Percentiles rank a stretch among this genome's conserved stretches.
Conservation (phyloP, 2,329 filamentous ascomycete genomes). For the Colletotrichum ledebouriae region DNA sequence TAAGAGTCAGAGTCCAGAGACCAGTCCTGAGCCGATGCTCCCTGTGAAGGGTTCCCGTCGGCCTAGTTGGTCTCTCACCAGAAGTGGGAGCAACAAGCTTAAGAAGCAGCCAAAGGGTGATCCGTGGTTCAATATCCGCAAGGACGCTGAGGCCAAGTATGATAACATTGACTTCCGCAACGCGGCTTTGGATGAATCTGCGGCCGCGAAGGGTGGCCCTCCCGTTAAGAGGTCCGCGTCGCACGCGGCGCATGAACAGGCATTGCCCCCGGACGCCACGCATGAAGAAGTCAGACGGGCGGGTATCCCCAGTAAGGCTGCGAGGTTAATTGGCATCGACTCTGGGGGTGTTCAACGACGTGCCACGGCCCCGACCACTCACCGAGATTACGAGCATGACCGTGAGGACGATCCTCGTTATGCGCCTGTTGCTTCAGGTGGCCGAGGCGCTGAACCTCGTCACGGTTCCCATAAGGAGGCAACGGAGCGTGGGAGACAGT, state of each 20-base stretch:
- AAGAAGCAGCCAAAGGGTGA: slow-evolving; percentile 70
- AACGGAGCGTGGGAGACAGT: slow-evolving; percentile 25
- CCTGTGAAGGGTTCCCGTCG: slow-evolving; percentile 47
- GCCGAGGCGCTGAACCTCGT: slow-evolving; percentile 9
- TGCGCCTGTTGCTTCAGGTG: slow-evolving; percentile 22
- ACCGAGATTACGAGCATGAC: slow-evolving; percentile 33
- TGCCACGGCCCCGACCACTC: slow-evolving; percentile 37
- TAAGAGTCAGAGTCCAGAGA: slow-evolving; percentile 25
- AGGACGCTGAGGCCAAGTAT: slow-evolving; percentile 58
- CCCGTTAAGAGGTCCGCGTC: slow-evolving; percentile 38
- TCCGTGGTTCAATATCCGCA: slow-evolving; percentile 58
- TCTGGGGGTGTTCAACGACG: slow-evolving; percentile 39
- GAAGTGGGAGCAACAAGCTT: slow-evolving; percentile 70
- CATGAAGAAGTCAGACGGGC: slow-evolving; percentile 22
- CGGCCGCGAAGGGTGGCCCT: slow-evolving; percentile 41
- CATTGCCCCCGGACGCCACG: slow-evolving; percentile 49
- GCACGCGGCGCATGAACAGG: slow-evolving; percentile 49
- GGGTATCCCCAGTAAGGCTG: slow-evolving; percentile 42
- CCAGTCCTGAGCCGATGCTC: slow-evolving; percentile 45
- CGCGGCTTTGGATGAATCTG: slow-evolving; percentile 43
- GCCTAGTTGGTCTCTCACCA: slow-evolving; percentile 54
- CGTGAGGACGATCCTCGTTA: slow-evolving; percentile 20
- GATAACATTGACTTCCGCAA: slow-evolving; percentile 47
- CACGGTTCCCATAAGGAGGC: slow-evolving; percentile 13
- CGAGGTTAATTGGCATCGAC: slow-evolving; percentile 40